A percentile compares a stretch with the other conserved stretches of the same genome.
These are phyloP conservation scores for Chlorella sp. DNA, from an alignment of 139 green algal species.

Conservation along the genomic window DNA sequence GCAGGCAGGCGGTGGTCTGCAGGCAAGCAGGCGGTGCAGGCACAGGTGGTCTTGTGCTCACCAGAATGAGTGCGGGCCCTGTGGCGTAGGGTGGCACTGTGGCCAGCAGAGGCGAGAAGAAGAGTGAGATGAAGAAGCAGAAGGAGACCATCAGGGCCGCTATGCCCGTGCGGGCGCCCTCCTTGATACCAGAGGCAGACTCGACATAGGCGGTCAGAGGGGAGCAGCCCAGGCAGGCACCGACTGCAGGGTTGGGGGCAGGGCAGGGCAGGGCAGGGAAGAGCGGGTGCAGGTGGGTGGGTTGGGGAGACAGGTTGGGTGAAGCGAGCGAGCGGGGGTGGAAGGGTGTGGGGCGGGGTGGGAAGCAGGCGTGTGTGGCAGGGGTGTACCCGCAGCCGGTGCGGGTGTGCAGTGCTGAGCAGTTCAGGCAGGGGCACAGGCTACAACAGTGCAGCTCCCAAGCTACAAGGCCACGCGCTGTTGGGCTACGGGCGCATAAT, in stretches of 20 bases:
- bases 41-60: no score
- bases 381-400: no score
- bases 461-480: no score
- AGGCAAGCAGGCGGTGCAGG: no score
- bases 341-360: background rate
- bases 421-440: no score
- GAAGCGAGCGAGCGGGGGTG: background rate
- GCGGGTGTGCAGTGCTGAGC: no score
- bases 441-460: no score
- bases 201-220: conserved; percentile 75
- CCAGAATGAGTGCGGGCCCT: conserved; percentile 48
- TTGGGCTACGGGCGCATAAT: no score
- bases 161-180: conserved; percentile 76
- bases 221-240: conserved; percentile 71
- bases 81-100: conserved; percentile 48
- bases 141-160: conserved; percentile 50
- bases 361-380: background rate
- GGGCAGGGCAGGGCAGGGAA: background rate
- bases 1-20: no score
- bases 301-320: no score
- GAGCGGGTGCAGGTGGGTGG: background rate
- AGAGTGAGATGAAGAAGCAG: conserved; percentile 81
- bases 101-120: conserved; percentile 83
- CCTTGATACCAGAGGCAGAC: conserved; percentile 34
- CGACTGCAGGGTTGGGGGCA: conserved; percentile 53